phyloP scores from a whole-genome alignment of 768 basidiomycete genomes.

The Leucogyrophana mollusca region DNA sequence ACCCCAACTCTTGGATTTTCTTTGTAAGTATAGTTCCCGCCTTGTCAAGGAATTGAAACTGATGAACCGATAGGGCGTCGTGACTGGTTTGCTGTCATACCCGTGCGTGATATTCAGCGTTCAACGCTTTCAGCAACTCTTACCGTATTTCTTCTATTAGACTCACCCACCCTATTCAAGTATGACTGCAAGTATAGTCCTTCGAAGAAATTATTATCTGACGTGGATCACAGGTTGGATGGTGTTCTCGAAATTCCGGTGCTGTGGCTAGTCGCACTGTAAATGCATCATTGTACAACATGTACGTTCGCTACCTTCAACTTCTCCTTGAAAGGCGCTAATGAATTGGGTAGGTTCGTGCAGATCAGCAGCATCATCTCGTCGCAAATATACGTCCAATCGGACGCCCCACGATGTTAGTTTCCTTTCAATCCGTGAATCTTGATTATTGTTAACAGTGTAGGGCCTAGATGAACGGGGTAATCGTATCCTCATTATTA shows the following conservation, averaged over 20 bases:
- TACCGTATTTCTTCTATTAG: constrained; percentile 15
- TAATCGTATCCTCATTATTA: constrained; percentile 50
- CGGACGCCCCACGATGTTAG: constrained; percentile 52
- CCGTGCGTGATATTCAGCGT: constrained; percentile 26
- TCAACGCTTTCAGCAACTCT: constrained; percentile 15
- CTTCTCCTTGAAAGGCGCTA: neutral
- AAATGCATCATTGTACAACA: constrained; percentile 54
- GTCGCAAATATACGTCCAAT: constrained; percentile 50
- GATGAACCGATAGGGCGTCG: constrained; percentile 28
- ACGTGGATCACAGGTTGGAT: constrained; percentile 33
- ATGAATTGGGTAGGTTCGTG: constrained; percentile 26
- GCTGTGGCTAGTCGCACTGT: constrained; percentile 54
- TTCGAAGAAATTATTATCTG: neutral
- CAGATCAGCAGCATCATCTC: constrained; percentile 43
- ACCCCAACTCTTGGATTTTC: constrained; percentile 49
- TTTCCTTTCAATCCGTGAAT: neutral
- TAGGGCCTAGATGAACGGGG: constrained; percentile 46
- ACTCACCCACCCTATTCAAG: constrained; percentile 48
- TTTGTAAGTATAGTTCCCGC: constrained; percentile 31
- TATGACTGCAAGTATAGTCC: neutral
- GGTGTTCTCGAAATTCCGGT: constrained; percentile 54
- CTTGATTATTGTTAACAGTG: neutral
- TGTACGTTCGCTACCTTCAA: constrained; percentile 22
- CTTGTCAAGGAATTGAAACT: neutral
- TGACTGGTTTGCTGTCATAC: constrained; percentile 39